Evolutionary conservation across 2,329 filamentous ascomycete species (phyloP), one percentile per base, ranked within the genome.

Genomic region (Aspergillus glaucus): DNA sequence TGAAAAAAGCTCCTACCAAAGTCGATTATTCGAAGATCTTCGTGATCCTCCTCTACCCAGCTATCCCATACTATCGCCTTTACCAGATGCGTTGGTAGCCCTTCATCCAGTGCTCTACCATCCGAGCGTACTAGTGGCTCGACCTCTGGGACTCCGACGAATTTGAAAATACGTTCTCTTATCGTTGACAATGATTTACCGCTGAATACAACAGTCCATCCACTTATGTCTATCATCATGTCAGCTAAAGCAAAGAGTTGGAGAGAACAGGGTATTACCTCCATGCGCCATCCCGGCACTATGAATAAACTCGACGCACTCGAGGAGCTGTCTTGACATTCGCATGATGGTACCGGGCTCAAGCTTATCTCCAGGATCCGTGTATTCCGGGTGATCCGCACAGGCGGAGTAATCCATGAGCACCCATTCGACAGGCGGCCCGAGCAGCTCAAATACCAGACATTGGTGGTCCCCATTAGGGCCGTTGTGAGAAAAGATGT

Each of bases 381-480:
- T 19, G 39, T 22, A 22, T 22, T 22, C 22, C 22, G 22, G 22
- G 22, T 49, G 42, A 17, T 17, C 15, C n/a, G 14, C n/a, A 37
- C n/a, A 10, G 34, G 26, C 26, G 1, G 26, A 30, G 44, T 62
- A 60, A 28, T 61, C 54, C 6, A 46, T 19, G 14, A 62, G 50
- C 34, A 66, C 53, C n/a, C 47, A 45, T 55, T 58, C 50, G 39
- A 66, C 53, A 1, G 56, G 54, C 19, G 64, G 64, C 3, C 65
- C 63, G 15, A 68, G 55, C 26, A 67, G 49, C 51, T 67, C 60
- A 49, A 62, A 62, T 15, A 68, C 62, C 37, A 71, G 58, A 50
- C 64, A 68, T 48, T 55, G 51, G 46, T 70, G 66, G 19, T 42
- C 48, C 9, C 66, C 66, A 49, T 70, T 71, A 1, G 64, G 65